Evolutionary conservation across 306 rosid genomes (phyloP).

Genomic region (Rosa persica): DNA sequence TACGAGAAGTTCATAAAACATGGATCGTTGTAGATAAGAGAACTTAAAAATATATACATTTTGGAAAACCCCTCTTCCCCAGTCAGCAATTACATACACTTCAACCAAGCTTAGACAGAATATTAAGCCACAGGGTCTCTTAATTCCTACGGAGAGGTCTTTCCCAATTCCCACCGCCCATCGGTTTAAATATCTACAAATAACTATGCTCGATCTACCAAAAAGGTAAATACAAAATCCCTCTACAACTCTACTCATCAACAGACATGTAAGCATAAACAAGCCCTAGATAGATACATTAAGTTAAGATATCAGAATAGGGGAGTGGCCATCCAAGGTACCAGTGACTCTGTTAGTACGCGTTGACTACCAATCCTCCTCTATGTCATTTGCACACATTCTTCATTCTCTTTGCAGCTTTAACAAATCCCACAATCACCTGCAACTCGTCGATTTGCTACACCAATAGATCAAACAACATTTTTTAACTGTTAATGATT

Average conservation of each 20-base stretch:
- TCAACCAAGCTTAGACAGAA: slow-evolving; percentile 37
- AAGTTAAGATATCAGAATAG: slow-evolving; percentile 46
- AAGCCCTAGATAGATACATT: slow-evolving; percentile 40
- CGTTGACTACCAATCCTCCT: slow-evolving; percentile 32
- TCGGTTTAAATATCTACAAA: slow-evolving; percentile 61
- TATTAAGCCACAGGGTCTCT: slow-evolving; percentile 41
- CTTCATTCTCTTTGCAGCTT: slow-evolving; percentile 92
- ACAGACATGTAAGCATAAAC: slow-evolving; percentile 40
- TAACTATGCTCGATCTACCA: slow-evolving; percentile 45
- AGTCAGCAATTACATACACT: slow-evolving; percentile 51
- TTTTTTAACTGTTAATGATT: slow-evolving; percentile 10
- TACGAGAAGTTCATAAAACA: neutral
- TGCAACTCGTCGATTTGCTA: slow-evolving; percentile 99
- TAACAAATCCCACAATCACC: slow-evolving; percentile 89
- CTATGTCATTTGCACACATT: slow-evolving; percentile 79
- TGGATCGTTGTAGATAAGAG: neutral
- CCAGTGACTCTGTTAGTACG: slow-evolving; percentile 66
- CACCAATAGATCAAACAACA: slow-evolving; percentile 22
- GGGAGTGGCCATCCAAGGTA: slow-evolving; percentile 45
- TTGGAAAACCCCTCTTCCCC: slow-evolving; percentile 50
- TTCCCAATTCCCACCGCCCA: slow-evolving; percentile 32
- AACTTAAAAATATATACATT: slow-evolving; percentile 41
- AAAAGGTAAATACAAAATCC: slow-evolving; percentile 37
- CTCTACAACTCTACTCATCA: slow-evolving; percentile 34
- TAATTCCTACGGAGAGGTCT: slow-evolving; percentile 14